Percentiles rank a stretch among this genome's conserved stretches.
phyloP scores from a whole-genome alignment of 2,329 filamentous ascomycete species.

The Calonectria hawksworthii region DNA sequence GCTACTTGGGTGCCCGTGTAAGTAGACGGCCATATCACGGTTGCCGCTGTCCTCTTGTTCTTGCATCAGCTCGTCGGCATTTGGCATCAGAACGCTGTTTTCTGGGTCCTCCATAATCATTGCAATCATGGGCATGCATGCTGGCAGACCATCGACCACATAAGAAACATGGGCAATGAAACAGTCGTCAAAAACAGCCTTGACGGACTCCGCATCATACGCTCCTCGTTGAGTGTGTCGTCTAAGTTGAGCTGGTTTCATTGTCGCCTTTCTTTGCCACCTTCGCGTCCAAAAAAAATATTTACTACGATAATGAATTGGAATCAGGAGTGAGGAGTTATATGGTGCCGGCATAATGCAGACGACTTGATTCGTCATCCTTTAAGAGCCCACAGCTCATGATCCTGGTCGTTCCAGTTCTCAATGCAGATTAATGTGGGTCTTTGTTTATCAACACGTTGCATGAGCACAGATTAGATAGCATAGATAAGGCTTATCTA shows the following conservation, averaged over 20 bases:
- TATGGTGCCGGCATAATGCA: neutral
- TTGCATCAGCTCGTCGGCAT: neutral
- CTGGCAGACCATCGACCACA: neutral
- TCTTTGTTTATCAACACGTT: neutral
- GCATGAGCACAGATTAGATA: neutral
- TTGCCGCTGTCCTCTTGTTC: neutral
- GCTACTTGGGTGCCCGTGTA: neutral
- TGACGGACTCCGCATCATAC: neutral
- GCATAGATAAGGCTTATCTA: neutral
- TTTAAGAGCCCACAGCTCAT: no score
- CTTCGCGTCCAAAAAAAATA: no score
- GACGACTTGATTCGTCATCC: neutral
- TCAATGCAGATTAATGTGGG: neutral
- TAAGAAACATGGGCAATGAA: neutral
- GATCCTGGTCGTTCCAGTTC: no score
- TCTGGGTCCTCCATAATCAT: neutral
- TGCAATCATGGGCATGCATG: neutral
- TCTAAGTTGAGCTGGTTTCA: neutral
- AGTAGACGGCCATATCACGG: neutral
- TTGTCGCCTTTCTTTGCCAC: neutral
- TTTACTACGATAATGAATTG: neutral
- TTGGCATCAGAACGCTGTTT: neutral
- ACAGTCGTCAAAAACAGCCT: neutral
- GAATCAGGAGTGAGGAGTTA: neutral
- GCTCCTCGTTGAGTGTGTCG: neutral